Percentiles rank a stretch among this genome's conserved stretches.
These are phyloP conservation scores for Plantago ovata DNA, from an alignment of 257 asterid species.

Conservation along the genomic window DNA sequence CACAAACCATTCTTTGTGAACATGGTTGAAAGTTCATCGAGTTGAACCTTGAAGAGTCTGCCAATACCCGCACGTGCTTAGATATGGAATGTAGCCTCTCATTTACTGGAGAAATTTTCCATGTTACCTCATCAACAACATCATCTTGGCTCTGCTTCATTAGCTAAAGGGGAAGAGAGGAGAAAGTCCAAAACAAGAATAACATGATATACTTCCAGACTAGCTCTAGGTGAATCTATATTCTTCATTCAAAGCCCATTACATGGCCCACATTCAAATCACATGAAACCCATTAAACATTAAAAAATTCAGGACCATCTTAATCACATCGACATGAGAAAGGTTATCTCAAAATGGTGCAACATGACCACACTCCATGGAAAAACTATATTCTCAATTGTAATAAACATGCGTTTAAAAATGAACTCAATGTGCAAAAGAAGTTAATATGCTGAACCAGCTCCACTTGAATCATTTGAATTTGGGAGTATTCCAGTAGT, in stretches of 20 bases:
- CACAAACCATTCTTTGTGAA: constrained; percentile 52
- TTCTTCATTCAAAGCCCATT: no score
- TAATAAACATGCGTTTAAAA: no score
- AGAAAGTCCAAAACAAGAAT: constrained; percentile 19
- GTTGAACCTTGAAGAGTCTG: constrained; percentile 78
- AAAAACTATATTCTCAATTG: neutral
- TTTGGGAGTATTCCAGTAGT: no score
- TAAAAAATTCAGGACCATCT: no score
- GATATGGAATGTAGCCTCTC: constrained; percentile 78
- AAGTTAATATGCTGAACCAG: no score
- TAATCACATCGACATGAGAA: no score
- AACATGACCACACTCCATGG: no score
- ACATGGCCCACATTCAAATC: no score
- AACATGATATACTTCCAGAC: neutral
- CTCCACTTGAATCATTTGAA: no score
- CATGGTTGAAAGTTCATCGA: constrained; percentile 65
- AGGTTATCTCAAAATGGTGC: no score
- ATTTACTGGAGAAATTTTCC: constrained; percentile 92
- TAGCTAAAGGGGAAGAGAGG: constrained; percentile 41
- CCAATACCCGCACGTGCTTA: constrained; percentile 64
- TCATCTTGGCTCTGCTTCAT: constrained; percentile 97
- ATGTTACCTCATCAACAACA: constrained; percentile 74
- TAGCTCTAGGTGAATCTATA: neutral
- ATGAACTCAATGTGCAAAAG: no score
- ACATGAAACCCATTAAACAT: no score